Base-by-base conservation (phyloP, 1,284 basidiomycete species). In the Xerocomus minutiporus region DNA sequence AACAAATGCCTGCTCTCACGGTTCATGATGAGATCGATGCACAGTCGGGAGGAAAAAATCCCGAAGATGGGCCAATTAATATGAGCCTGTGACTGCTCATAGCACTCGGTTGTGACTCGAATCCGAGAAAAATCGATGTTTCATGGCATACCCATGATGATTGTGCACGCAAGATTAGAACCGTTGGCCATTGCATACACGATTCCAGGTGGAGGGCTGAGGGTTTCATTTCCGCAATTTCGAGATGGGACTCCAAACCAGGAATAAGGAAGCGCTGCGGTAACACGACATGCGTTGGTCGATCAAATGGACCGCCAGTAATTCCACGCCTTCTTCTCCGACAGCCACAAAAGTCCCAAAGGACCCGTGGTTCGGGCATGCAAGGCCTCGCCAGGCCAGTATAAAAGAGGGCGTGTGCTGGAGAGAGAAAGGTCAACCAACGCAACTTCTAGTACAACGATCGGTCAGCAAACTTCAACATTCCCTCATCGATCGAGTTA, bases 201-300 rank as follows among this genome's bases (percentile, higher is more conserved):
- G 13, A 26, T n/a, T 48, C 38, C 48, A 31, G 36, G 20, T 44
- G 26, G 28, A 40, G 43, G 49, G 40, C 17, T 25, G 20, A 53
- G 50, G 48, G 53, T 50, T 64, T 55, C 52, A 57, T 53, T 31
- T 44, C 53, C 45, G 49, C 15, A 7, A 35, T n/a, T 2, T 32
- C n/a, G 17, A 39, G 39, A 5, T 26, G 25, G 7, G 4, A 8
- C 15, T 9, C 41, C 42, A 32, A 48, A 39, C 31, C 8, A n/a
- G 36, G 56, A 47, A 57, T 25, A 57, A 62, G 1, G 26, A 4
- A n/a, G 51, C 34, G 23, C 39, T 49, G 49, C 34, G 17, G n/a
- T 25, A 23, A 23, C n/a, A 34, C n/a, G 28, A 38, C 42, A 41
- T 36, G 29, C 2, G 7, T 12, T 20, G 29, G 23, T 38, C 20